These are phyloP conservation scores for Xylaria sp. DNA, from an alignment of 2,329 filamentous ascomycete species.

Conservation along the genomic window DNA sequence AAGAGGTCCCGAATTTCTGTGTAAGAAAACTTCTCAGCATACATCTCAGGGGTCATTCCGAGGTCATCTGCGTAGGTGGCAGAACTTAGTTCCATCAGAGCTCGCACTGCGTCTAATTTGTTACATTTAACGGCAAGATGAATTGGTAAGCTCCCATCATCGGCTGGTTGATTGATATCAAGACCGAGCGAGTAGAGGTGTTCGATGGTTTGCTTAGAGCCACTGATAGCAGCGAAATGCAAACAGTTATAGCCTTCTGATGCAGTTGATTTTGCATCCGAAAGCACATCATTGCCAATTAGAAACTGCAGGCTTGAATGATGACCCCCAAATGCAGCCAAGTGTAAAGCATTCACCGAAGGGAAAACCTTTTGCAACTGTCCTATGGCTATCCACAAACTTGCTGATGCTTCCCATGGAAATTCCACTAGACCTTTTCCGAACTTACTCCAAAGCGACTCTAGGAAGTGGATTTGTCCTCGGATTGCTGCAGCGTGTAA, in stretches of 20 bases:
- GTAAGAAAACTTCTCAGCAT: neutral
- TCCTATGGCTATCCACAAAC: neutral
- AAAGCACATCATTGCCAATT: neutral
- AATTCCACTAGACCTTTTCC: neutral
- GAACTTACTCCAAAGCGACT: neutral
- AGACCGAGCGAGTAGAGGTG: constrained; percentile 4
- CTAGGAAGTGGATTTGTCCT: neutral
- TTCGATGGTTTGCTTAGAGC: neutral
- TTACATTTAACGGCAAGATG: constrained; percentile 1
- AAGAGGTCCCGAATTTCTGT: neutral
- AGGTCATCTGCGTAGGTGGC: neutral
- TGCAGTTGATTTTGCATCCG: neutral
- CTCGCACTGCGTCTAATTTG: neutral
- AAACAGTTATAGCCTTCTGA: neutral
- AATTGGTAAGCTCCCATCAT: constrained; percentile 8
- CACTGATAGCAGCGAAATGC: constrained; percentile 3
- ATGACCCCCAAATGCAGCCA: neutral
- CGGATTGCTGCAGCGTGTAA: neutral
- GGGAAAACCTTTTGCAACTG: accelerated
- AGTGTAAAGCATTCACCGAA: neutral
- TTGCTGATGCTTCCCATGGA: neutral
- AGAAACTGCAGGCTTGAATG: neutral
- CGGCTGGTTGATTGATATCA: neutral
- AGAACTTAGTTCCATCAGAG: neutral
- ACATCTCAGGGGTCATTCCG: constrained; percentile 8